phyloP scores from a whole-genome alignment of 169 alveolate genomes.

The Plasmodium adleri region DNA sequence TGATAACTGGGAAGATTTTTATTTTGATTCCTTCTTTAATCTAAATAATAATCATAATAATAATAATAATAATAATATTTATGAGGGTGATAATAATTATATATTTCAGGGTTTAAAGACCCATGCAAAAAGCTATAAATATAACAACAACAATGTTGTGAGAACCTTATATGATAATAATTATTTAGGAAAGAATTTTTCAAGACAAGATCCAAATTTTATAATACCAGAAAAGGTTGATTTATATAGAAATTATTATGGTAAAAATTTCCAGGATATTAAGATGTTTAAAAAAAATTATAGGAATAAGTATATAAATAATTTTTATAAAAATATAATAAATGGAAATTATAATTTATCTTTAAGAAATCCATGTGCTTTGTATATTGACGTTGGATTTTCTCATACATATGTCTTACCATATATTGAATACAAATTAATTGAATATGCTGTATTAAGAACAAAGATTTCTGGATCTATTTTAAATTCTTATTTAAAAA shows the following conservation, averaged over 20 bases:
- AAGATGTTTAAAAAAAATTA: slow-evolving; percentile 32
- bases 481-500: slow-evolving; percentile 87
- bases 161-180: slow-evolving; percentile 14
- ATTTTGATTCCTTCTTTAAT: slow-evolving; percentile 35
- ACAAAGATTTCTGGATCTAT: slow-evolving; percentile 85
- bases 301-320: slow-evolving; percentile 37
- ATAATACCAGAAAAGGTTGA: slow-evolving; percentile 46
- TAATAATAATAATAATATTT: not conserved
- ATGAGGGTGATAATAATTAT: not conserved
- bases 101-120: not conserved
- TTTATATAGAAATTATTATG: slow-evolving; percentile 36
- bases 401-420: slow-evolving; percentile 87
- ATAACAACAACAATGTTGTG: slow-evolving; percentile 10
- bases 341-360: slow-evolving; percentile 68
- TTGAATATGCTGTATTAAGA: slow-evolving; percentile 88
- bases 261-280: slow-evolving; percentile 35
- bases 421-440: slow-evolving; percentile 82
- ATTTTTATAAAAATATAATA: slow-evolving; percentile 27
- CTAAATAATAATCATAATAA: not conserved
- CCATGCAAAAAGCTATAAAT: too few relatives aligned
- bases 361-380: slow-evolving; percentile 82
- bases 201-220: slow-evolving; percentile 60
- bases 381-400: slow-evolving; percentile 90
- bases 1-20: slow-evolving; percentile 58
- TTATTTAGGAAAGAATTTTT: slow-evolving; percentile 51